phyloP scores from a whole-genome alignment of 2,329 filamentous ascomycete species.

The Sphaceloma murrayae region DNA sequence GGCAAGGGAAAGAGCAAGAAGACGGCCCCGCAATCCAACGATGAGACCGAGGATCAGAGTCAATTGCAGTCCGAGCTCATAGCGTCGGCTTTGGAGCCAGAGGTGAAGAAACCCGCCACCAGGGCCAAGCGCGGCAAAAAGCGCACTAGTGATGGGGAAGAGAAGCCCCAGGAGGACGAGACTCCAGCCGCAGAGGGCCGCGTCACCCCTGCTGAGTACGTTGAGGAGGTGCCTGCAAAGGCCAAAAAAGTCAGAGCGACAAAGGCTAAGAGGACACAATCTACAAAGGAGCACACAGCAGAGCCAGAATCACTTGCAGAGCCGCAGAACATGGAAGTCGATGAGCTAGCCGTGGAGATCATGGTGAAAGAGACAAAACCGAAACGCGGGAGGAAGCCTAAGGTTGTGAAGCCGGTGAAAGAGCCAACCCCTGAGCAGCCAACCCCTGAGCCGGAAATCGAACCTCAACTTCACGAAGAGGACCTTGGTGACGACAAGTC shows the following conservation, averaged over 20 bases:
- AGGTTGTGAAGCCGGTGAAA: conserved; percentile 21
- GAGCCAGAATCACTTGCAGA: conserved; percentile 10
- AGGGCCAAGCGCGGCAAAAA: conserved; percentile 28
- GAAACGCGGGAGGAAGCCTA: conserved; percentile 22
- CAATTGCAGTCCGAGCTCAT: conserved; percentile 25
- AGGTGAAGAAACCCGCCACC: conserved; percentile 23
- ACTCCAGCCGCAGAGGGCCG: background rate
- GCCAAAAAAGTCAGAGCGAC: conserved; percentile 20
- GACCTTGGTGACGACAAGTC: background rate
- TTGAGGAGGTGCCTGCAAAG: conserved; percentile 11
- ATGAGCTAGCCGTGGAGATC: conserved; percentile 2
- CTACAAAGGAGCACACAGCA: conserved; percentile 17
- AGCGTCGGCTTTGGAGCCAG: conserved; percentile 23
- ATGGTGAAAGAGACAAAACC: conserved; percentile 17
- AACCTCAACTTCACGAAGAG: background rate
- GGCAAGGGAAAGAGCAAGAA: conserved; percentile 18
- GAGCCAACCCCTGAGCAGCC: conserved; percentile 21
- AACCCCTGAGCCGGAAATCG: conserved; percentile 25
- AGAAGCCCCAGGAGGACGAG: conserved; percentile 14
- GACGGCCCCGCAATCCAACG: background rate
- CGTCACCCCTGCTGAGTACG: background rate
- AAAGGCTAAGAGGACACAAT: conserved; percentile 21
- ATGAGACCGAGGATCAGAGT: conserved; percentile 23
- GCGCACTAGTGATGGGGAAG: conserved; percentile 31
- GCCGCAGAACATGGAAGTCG: conserved; percentile 4